Base-by-base conservation (phyloP, 2,329 filamentous ascomycete species). In the Emmonsia crescens region DNA sequence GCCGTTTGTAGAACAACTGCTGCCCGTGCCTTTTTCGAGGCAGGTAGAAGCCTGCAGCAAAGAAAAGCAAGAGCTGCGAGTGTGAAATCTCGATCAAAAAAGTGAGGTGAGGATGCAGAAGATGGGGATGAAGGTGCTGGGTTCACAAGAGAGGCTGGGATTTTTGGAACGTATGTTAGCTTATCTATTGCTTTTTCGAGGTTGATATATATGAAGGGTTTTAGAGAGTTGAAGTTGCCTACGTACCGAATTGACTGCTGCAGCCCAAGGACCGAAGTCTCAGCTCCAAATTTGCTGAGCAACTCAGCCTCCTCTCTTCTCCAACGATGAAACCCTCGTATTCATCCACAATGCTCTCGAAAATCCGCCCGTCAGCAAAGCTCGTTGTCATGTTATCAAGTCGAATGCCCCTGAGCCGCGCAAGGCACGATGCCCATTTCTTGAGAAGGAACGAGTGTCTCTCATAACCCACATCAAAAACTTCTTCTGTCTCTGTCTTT, bases 61-160 rank as follows among this genome's bases (percentile, higher is more conserved):
- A 87, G 77, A 69, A 85, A 85, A 3, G 83, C 78, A 8, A 87
- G 78, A 2, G 81, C 78, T 2, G 81, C 79, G 31, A 85, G 69
- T 0, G 81, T 83, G 64, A 83, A 85, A 65, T 81, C 78, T 31
- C 74, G 74, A 61, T 80, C 79, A 14, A 83, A 81, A 29, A 85
- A 77, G 31, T 75, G 73, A n/a, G 69, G 65, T 24, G 59, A 60
- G 29, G 44, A 40, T 38, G 59, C 21, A 6, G 29, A 19, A 6
- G 67, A 61, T 9, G 57, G 61, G 24, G 70, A 69, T 65, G 9
- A 67, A 68, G 19, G 66, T 71, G 64, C n/a, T 9, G 52, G 52
- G 12, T 33, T 5, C n/a, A 80, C 78, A 59, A 80, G 77, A 58
- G 70, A 70, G 71, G 75, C 82, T 83, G 36, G 71, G 16, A 9